phyloP scores from a whole-genome alignment of 495 filamentous ascomycete genomes.

The Amniculicola lignicola region DNA sequence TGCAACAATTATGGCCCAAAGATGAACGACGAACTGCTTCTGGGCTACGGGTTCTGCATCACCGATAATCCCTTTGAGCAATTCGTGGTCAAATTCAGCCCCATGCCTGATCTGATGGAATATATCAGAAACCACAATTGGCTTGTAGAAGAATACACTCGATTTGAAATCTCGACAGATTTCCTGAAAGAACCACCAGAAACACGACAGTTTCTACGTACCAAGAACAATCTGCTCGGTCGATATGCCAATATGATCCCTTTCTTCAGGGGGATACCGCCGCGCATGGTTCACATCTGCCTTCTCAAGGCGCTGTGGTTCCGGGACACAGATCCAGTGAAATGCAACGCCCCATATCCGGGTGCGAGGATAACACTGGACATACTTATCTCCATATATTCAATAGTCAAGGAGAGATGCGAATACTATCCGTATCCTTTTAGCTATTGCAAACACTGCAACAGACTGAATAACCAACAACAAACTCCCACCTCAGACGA shows the following conservation, averaged over 20 bases:
- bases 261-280: slow-evolving; percentile 15
- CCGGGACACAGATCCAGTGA: neutral
- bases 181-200: neutral
- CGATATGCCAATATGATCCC: slow-evolving; percentile 9
- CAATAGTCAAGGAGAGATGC: slow-evolving; percentile 2
- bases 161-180: neutral
- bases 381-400: neutral
- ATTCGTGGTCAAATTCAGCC: slow-evolving; percentile 39
- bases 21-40: slow-evolving; percentile 63
- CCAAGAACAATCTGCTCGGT: neutral
- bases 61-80: slow-evolving; percentile 49
- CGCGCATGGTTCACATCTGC: slow-evolving; percentile 5
- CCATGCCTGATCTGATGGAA: no score
- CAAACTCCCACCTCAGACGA: no score
- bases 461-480: no score
- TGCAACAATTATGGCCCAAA: slow-evolving; percentile 69
- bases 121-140: no score
- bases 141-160: no score
- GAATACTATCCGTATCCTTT: neutral
- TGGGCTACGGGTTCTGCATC: slow-evolving; percentile 68
- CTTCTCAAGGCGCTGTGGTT: slow-evolving; percentile 10
- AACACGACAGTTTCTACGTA: slow-evolving; percentile 5
- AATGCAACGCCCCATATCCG: neutral
- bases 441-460: no score
- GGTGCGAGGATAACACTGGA: slow-evolving; percentile 2